Conservation (phyloP, 805 yeast genomes). For the Candida ulmi region DNA sequence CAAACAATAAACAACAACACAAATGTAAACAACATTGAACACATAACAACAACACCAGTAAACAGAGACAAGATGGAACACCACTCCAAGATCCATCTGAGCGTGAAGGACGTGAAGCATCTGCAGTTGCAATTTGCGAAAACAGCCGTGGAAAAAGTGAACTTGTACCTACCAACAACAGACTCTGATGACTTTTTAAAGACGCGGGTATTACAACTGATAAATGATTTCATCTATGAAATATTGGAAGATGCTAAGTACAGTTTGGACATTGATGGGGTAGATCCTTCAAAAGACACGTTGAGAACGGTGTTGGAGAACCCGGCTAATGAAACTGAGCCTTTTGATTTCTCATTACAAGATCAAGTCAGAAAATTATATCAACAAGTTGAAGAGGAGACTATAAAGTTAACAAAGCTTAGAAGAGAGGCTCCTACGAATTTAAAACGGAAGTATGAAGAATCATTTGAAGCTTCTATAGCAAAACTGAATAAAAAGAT, state of each 20-base stretch:
- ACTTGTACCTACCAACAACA: constrained; percentile 39
- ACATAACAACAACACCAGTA: too few species aligned
- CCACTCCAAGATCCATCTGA: constrained; percentile 38
- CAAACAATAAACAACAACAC: background rate
- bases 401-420: constrained; percentile 49
- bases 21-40: background rate
- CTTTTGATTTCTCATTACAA: constrained; percentile 63
- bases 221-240: constrained; percentile 42
- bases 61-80: constrained; percentile 7
- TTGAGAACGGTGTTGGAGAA: constrained; percentile 19
- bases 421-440: constrained; percentile 47
- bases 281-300: constrained; percentile 21
- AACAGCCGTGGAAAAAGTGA: constrained; percentile 39
- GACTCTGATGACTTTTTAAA: constrained; percentile 40
- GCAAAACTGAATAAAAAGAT: constrained; percentile 24
- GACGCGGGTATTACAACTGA: constrained; percentile 33
- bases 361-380: constrained; percentile 51
- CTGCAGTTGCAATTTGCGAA: constrained; percentile 39
- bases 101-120: constrained; percentile 46
- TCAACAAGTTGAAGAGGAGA: constrained; percentile 55
- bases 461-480: constrained; percentile 28
- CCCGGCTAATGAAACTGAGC: constrained; percentile 43
- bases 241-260: constrained; percentile 53
- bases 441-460: constrained; percentile 32
- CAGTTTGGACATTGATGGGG: constrained; percentile 56